These are phyloP conservation scores for Pseudoperonospora humuli DNA, from an alignment of 352 stramenopile genomes.

Conservation along the genomic window DNA sequence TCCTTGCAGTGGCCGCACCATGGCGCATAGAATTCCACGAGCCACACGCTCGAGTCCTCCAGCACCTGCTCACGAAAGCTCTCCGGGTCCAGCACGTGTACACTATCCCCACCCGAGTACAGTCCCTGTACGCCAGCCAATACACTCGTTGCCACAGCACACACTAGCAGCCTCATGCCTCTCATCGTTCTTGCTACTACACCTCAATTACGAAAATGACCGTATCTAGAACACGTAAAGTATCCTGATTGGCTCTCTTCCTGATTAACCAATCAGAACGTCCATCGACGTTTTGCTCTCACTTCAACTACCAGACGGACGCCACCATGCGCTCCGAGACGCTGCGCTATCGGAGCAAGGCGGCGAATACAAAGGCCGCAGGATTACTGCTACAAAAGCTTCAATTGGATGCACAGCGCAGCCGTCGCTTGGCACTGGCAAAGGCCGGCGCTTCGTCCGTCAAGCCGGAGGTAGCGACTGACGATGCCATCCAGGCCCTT, in stretches of 20 bases:
- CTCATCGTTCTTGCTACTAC: conserved; percentile 8
- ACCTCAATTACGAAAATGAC: conserved; percentile 13
- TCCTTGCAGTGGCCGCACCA: conserved; percentile 94
- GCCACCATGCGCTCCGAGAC: conserved; percentile 12
- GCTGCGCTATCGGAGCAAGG: conserved; percentile 12
- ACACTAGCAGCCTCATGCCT: conserved; percentile 15
- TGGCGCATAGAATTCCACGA: conserved; percentile 94
- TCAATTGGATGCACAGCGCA: conserved; percentile 3
- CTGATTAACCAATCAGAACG: neutral
- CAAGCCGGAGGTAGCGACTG: neutral
- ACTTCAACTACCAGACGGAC: neutral
- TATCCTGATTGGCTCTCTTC: conserved; percentile 16
- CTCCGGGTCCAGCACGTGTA: conserved; percentile 66
- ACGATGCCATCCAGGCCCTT: conserved; percentile 15
- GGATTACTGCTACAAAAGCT: conserved; percentile 19
- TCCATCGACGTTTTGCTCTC: too few relatives aligned
- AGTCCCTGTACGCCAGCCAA: conserved; percentile 31
- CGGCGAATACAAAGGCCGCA: conserved; percentile 5
- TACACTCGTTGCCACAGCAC: conserved; percentile 27
- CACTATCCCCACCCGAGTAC: conserved; percentile 56
- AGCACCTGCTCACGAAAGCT: conserved; percentile 62
- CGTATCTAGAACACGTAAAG: conserved; percentile 21
- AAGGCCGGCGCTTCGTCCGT: neutral
- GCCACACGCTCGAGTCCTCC: conserved; percentile 76
- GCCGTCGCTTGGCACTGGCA: conserved; percentile 3